Evolutionary conservation across 352 stramenopile species (phyloP).

Genomic region (Phytopythium vexans): DNA sequence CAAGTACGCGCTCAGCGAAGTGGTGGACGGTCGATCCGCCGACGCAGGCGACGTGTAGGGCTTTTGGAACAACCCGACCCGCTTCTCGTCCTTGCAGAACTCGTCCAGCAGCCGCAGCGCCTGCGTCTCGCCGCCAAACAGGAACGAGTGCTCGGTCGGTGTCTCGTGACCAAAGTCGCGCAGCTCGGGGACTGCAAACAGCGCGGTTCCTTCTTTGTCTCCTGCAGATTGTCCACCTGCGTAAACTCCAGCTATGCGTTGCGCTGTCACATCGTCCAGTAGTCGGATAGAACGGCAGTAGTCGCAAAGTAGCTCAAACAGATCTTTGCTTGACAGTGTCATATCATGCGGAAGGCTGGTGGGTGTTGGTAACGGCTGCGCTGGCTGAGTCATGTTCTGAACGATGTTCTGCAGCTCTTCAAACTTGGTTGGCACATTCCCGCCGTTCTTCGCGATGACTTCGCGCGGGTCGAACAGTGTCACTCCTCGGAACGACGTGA

Average conservation of each 20-base stretch:
- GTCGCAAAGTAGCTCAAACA: slow-evolving; percentile 27
- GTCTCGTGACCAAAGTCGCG: slow-evolving; percentile 30
- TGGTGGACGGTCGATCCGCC: slow-evolving; percentile 87
- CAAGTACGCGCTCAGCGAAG: slow-evolving; percentile 92
- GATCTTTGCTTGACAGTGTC: slow-evolving; percentile 16
- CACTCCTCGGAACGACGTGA: slow-evolving; percentile 31
- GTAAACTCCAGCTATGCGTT: slow-evolving; percentile 23
- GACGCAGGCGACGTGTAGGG: slow-evolving; percentile 91
- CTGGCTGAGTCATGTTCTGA: slow-evolving; percentile 46
- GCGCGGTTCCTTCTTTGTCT: background rate
- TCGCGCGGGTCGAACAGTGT: slow-evolving; percentile 62
- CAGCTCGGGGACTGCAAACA: slow-evolving; percentile 43
- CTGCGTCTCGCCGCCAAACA: slow-evolving; percentile 53
- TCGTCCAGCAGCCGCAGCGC: slow-evolving; percentile 45
- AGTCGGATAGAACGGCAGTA: slow-evolving; percentile 15
- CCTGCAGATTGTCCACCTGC: background rate
- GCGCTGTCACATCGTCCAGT: slow-evolving; percentile 1
- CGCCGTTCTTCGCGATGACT: slow-evolving; percentile 47
- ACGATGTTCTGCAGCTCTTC: slow-evolving; percentile 54
- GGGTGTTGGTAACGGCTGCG: slow-evolving; percentile 35
- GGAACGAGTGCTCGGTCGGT: slow-evolving; percentile 35
- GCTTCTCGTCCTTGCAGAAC: slow-evolving; percentile 61
- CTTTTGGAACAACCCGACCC: slow-evolving; percentile 94
- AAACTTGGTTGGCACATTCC: slow-evolving; percentile 40
- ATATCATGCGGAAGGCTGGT: slow-evolving; percentile 16